Base-by-base conservation (phyloP, 2,329 filamentous ascomycete genomes). In the Aspergillus ustus region DNA sequence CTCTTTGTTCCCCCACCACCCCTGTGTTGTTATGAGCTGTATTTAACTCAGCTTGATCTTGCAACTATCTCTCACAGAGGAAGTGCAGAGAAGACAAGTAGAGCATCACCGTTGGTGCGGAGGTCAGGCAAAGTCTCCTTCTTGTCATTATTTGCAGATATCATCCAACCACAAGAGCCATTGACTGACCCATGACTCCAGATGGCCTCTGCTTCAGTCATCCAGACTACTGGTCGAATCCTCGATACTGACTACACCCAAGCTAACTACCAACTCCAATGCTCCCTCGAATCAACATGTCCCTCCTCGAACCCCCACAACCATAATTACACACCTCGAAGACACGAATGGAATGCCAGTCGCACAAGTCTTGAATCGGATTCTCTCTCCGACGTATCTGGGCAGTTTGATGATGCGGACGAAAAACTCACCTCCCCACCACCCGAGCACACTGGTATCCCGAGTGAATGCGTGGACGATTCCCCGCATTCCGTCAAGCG, bases 401-500 rank as follows among this genome's bases (percentile, higher is more conserved):
- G 74, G 44, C 67, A 70, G 19, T 77, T 76, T 34, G 75, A 78
- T 37, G 73, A 77, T 51, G 72, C 73, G 9, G 70, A 78, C 29
- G 74, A 77, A n/a, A n/a, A n/a, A 52, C 63, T 63, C 13, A 67
- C 67, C 20, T 50, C 43, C 49, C 22, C 29, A 20, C 43, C 54
- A 17, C 61, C 69, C 13, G 66, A 70, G 8, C 65, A 64, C 9
- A 51, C 40, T 1, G 49, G 45, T 11, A 46, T 64, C 52, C 58
- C 57, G 15, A 43, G 8, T 9, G 51, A 19, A 31, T n/a, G 25
- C 13, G 1, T 8, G 3, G 22, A 56, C 29, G 11, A 63, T 5
- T 70, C 69, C 2, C 64, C 62, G 13, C 76, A 78, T 58, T 76
- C 74, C 0, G 71, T 72, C 11, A 83, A 83, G 66, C 74, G 80